These are phyloP conservation scores for Hanseniaspora mollemarum DNA, from an alignment of 805 yeast species.

Conservation along the genomic window DNA sequence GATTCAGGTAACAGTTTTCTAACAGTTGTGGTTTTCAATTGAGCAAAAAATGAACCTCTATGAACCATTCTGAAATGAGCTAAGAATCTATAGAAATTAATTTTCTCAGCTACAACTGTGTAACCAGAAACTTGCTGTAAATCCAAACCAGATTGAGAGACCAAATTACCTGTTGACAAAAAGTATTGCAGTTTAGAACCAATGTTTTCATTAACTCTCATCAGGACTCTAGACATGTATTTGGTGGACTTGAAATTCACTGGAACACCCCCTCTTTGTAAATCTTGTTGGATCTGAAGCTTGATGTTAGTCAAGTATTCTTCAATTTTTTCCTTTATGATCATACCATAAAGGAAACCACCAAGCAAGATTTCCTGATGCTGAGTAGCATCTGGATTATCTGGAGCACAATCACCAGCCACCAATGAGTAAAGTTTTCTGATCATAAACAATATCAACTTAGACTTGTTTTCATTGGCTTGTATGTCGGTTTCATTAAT, in stretches of 20 bases:
- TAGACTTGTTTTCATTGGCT: conserved; percentile 61
- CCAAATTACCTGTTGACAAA: conserved; percentile 91
- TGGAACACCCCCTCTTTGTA: conserved; percentile 58
- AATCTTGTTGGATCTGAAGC: conserved; percentile 65
- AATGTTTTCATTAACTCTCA: conserved; percentile 78
- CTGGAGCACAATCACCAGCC: conserved; percentile 93
- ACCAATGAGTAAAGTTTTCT: conserved; percentile 88
- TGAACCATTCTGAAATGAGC: conserved; percentile 99
- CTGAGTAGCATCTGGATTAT: conserved; percentile 98
- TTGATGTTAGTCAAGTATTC: conserved; percentile 71
- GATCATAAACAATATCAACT: conserved; percentile 83
- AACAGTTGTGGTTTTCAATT: conserved; percentile 92
- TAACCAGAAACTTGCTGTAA: conserved; percentile 96
- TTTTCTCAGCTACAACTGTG: conserved; percentile 97
- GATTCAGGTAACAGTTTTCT: conserved; percentile 93
- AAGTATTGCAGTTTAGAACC: conserved; percentile 92
- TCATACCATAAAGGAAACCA: conserved; percentile 94
- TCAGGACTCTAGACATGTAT: conserved; percentile 68
- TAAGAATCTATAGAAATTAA: conserved; percentile 90
- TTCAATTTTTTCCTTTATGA: conserved; percentile 88
- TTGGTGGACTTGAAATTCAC: conserved; percentile 75
- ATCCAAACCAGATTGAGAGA: conserved; percentile 93
- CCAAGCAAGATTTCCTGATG: conserved; percentile 94
- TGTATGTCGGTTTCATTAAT: conserved; percentile 9
- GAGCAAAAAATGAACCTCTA: conserved; percentile 98